Percentiles rank a stretch among this genome's conserved stretches.
Conservation (phyloP, 2,329 filamentous ascomycete species). For the Nigrospora sphaerica region DNA sequence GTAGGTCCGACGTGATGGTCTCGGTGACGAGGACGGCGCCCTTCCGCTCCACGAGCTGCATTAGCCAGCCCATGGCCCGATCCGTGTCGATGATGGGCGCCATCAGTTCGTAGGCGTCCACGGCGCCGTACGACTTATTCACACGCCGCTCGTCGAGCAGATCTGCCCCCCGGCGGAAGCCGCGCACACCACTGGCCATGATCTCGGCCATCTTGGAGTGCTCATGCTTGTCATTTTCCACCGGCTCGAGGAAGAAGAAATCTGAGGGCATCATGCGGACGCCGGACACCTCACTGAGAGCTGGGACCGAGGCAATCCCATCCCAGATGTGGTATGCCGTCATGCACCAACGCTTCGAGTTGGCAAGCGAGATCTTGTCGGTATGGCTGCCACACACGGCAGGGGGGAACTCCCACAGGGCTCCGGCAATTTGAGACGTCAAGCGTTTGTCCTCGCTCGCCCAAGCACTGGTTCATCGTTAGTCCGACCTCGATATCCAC, state of each 20-base stretch:
- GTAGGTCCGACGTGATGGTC: conserved; percentile 26
- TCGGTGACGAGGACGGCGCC: conserved; percentile 30
- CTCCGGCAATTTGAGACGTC: conserved; percentile 38
- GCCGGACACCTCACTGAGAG: conserved; percentile 22
- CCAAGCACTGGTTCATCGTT: conserved; percentile 25
- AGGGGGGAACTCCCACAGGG: conserved; percentile 38
- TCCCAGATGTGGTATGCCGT: conserved; percentile 32
- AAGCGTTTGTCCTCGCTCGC: conserved; percentile 27
- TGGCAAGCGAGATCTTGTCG: conserved; percentile 28
- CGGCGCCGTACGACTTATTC: conserved; percentile 24
- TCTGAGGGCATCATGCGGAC: conserved; percentile 29
- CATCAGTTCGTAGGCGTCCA: conserved; percentile 35
- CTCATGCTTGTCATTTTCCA: conserved; percentile 25
- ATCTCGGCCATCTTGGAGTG: conserved; percentile 31
- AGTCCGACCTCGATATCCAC: not conserved
- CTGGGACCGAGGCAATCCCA: conserved; percentile 26
- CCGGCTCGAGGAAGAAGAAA: conserved; percentile 28
- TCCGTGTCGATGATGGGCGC: conserved; percentile 40
- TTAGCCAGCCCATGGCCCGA: conserved; percentile 32
- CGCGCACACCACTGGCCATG: conserved; percentile 24
- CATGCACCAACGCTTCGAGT: conserved; percentile 34
- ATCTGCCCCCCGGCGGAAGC: conserved; percentile 25
- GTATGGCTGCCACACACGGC: conserved; percentile 36
- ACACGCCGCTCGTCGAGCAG: conserved; percentile 27
- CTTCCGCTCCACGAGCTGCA: conserved; percentile 30